A percentile compares a stretch with the other conserved stretches of the same genome.
Conservation (phyloP, 116 monocot genomes). For the Phalaenopsis hybrid region DNA sequence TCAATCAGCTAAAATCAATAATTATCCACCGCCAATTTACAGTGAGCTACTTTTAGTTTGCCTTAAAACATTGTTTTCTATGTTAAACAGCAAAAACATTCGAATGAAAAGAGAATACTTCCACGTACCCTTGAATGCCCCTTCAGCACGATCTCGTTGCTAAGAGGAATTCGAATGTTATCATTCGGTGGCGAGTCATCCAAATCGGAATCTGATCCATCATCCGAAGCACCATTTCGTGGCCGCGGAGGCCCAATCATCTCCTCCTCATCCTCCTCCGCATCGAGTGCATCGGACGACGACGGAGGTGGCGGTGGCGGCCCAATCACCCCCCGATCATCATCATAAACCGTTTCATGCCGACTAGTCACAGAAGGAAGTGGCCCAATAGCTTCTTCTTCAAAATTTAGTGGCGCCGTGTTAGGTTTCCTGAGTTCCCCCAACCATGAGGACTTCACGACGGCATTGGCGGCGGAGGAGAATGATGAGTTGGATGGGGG, state of each 20-base stretch:
- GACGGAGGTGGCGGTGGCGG: slow-evolving; percentile 35
- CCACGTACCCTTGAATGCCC: slow-evolving; percentile 76
- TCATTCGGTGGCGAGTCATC: slow-evolving; percentile 29
- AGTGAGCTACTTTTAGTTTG: too few species aligned
- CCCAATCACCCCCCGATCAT: slow-evolving; percentile 23
- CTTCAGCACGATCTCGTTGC: slow-evolving; percentile 80
- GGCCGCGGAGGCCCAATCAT: slow-evolving; percentile 33
- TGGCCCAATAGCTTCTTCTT: slow-evolving; percentile 30
- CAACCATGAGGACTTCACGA: not conserved
- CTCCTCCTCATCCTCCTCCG: slow-evolving; percentile 17
- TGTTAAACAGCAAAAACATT: not conserved
- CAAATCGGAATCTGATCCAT: slow-evolving; percentile 16
- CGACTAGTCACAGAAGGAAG: slow-evolving; percentile 19
- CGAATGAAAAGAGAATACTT: not conserved
- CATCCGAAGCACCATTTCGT: slow-evolving; percentile 16
- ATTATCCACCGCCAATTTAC: too few species aligned
- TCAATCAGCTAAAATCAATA: too few species aligned
- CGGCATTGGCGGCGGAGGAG: not conserved
- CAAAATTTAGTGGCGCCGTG: not conserved
- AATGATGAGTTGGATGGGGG: slow-evolving; percentile 10
- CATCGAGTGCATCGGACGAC: not conserved
- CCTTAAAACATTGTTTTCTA: not conserved
- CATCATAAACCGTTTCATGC: slow-evolving; percentile 12
- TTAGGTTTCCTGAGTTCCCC: slow-evolving; percentile 15
- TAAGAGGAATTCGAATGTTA: slow-evolving; percentile 49